Evolutionary conservation across 129 eudicot species (phyloP).

Genomic region (Arctium minus): DNA sequence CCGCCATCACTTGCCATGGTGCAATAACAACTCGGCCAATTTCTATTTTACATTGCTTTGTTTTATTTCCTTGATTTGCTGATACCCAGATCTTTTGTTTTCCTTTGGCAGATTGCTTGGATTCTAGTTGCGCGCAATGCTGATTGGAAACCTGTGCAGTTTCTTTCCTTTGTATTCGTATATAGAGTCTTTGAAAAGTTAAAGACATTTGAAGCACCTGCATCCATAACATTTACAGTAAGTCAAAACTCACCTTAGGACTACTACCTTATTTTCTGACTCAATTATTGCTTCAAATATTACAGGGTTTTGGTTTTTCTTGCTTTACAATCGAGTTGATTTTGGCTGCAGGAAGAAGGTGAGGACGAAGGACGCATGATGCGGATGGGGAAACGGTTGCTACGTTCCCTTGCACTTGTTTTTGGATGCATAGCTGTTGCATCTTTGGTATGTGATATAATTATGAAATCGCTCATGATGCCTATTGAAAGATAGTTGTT

Average conservation of each 20-base stretch:
- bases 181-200: constrained; percentile 90
- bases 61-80: background rate
- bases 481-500: background rate
- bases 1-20: background rate
- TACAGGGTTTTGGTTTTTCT: background rate
- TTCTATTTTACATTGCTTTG: background rate
- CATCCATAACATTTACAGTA: constrained; percentile 61
- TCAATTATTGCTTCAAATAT: constrained; percentile 1
- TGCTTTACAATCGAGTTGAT: background rate
- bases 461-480: background rate
- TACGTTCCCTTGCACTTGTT: constrained; percentile 80
- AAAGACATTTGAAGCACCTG: constrained; percentile 65
- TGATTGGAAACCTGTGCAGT: constrained; percentile 86
- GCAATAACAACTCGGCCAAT: background rate
- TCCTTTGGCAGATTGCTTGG: constrained; percentile 74
- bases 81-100: background rate
- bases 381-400: constrained; percentile 86
- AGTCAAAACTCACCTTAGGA: constrained; percentile 22
- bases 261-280: background rate
- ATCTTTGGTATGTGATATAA: constrained; percentile 61
- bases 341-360: constrained; percentile 74
- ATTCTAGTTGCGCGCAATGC: constrained; percentile 59
- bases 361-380: constrained; percentile 84
- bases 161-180: constrained; percentile 61
- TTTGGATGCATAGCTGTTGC: constrained; percentile 76